Conservation (phyloP, 164 flowering plant species). For the Akebia trifoliata region DNA sequence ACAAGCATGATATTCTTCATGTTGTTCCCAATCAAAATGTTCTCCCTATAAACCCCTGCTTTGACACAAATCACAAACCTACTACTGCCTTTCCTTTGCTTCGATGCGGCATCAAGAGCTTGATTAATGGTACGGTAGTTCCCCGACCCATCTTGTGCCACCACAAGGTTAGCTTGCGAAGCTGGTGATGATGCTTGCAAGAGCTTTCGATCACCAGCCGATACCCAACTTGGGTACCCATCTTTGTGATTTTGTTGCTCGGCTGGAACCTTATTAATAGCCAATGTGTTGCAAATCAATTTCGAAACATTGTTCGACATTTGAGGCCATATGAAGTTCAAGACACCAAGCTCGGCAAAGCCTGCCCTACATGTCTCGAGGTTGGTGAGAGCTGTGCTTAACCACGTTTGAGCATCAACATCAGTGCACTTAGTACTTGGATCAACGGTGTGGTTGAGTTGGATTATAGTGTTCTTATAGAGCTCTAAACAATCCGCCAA, state of each 20-base stretch:
- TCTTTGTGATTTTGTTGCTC: slow-evolving; percentile 7
- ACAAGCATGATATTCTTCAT: slow-evolving; percentile 41
- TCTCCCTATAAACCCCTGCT: slow-evolving; percentile 54
- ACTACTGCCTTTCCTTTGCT: slow-evolving; percentile 25
- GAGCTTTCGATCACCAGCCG: slow-evolving; percentile 40
- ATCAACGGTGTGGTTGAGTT: slow-evolving; percentile 43
- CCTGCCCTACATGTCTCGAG: slow-evolving; percentile 65
- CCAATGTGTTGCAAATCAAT: slow-evolving; percentile 54
- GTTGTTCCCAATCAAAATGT: slow-evolving; percentile 36
- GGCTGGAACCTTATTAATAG: slow-evolving; percentile 33
- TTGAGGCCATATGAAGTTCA: slow-evolving; percentile 31
- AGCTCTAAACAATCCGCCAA: slow-evolving; percentile 66
- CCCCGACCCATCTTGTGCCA: slow-evolving; percentile 72
- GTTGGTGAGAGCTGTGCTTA: slow-evolving; percentile 73
- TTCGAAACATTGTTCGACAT: slow-evolving; percentile 48
- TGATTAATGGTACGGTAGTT: slow-evolving; percentile 37
- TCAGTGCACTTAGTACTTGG: slow-evolving; percentile 32
- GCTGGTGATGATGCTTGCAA: slow-evolving; percentile 27
- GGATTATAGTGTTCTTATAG: slow-evolving; percentile 37
- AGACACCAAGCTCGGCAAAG: slow-evolving; percentile 50
- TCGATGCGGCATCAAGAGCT: slow-evolving; percentile 50
- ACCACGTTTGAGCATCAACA: slow-evolving; percentile 65
- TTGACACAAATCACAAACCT: slow-evolving; percentile 53
- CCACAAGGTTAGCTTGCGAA: slow-evolving; percentile 44
- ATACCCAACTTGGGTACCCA: slow-evolving; percentile 34